Conservation (phyloP, 805 yeast species). For the Millerago galiae region DNA sequence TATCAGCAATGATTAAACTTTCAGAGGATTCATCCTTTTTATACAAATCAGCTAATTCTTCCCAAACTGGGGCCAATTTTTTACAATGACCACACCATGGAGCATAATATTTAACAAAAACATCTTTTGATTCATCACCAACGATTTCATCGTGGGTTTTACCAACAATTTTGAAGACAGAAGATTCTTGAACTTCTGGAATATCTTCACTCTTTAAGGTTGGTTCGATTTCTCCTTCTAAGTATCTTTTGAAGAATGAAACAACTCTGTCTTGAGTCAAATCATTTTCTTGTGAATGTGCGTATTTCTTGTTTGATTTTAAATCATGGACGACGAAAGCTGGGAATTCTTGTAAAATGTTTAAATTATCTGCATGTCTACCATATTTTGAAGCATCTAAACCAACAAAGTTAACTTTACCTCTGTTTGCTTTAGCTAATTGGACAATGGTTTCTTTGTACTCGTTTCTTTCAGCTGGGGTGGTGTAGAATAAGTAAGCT, state of each 20-base stretch:
- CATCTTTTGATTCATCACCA: slow-evolving; percentile 52
- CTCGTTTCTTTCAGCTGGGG: slow-evolving; percentile 56
- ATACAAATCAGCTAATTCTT: slow-evolving; percentile 73
- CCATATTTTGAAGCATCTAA: slow-evolving; percentile 77
- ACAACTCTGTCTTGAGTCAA: slow-evolving; percentile 49
- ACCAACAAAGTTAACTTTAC: slow-evolving; percentile 81
- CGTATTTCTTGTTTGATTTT: slow-evolving; percentile 64
- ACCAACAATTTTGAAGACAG: slow-evolving; percentile 75
- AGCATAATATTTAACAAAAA: slow-evolving; percentile 87
- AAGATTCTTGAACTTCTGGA: slow-evolving; percentile 75
- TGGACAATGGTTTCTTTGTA: slow-evolving; percentile 46
- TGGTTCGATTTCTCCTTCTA: slow-evolving; percentile 61
- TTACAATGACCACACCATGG: slow-evolving; percentile 99
- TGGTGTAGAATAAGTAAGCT: slow-evolving; percentile 80
- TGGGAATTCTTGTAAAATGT: slow-evolving; percentile 83
- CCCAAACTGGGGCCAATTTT: slow-evolving; percentile 81
- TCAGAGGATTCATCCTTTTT: slow-evolving; percentile 39
- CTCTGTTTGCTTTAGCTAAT: slow-evolving; percentile 71
- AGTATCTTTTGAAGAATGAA: slow-evolving; percentile 56
- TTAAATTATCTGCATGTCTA: slow-evolving; percentile 79
- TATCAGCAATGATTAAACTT: slow-evolving; percentile 70
- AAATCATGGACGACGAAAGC: slow-evolving; percentile 82
- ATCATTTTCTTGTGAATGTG: slow-evolving; percentile 53
- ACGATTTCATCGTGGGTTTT: slow-evolving; percentile 71
- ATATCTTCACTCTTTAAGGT: slow-evolving; percentile 78